Evolutionary conservation across 2,329 filamentous ascomycete genomes (phyloP).

Genomic region (Colletotrichum cordylinicola): DNA sequence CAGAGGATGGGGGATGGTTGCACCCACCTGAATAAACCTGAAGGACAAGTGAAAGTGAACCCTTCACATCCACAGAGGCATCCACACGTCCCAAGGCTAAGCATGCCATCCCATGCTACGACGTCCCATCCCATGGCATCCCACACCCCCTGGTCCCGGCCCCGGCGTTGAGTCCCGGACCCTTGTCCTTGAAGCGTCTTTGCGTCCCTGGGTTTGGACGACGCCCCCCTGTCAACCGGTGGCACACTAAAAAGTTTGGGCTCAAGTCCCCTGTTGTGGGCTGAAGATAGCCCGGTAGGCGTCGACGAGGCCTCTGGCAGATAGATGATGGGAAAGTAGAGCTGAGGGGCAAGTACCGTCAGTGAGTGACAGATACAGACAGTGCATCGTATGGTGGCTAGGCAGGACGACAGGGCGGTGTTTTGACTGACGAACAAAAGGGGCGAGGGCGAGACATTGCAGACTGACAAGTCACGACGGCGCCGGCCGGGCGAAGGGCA

Average conservation of each 20-base stretch:
- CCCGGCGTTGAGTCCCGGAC: neutral
- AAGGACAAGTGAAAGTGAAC: constrained; percentile 14
- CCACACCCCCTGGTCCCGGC: constrained; percentile 12
- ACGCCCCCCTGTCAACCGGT: constrained; percentile 17
- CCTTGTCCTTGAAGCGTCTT: constrained; percentile 22
- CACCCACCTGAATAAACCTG: constrained; percentile 21
- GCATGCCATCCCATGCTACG: constrained; percentile 14
- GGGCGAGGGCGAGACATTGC: constrained; percentile 18
- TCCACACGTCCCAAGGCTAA: constrained; percentile 10
- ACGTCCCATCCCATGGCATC: constrained; percentile 1
- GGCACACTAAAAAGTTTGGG: constrained; percentile 18
- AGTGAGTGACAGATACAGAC: constrained; percentile 1
- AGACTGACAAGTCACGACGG: constrained; percentile 17
- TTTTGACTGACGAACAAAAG: neutral
- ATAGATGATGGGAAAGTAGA: neutral
- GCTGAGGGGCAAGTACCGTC: neutral
- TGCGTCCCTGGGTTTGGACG: constrained; percentile 21
- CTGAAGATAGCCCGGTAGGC: constrained; percentile 23
- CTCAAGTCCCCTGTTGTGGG: constrained; percentile 11
- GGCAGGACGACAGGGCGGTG: neutral
- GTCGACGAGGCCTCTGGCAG: constrained; percentile 8
- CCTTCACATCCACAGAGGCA: constrained; percentile 19
- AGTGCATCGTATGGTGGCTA: neutral
- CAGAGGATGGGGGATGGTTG: constrained; percentile 9
- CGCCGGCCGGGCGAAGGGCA: neutral